Conservation (phyloP, 2,329 filamentous ascomycete species). For the Rugonectria rugulosa region DNA sequence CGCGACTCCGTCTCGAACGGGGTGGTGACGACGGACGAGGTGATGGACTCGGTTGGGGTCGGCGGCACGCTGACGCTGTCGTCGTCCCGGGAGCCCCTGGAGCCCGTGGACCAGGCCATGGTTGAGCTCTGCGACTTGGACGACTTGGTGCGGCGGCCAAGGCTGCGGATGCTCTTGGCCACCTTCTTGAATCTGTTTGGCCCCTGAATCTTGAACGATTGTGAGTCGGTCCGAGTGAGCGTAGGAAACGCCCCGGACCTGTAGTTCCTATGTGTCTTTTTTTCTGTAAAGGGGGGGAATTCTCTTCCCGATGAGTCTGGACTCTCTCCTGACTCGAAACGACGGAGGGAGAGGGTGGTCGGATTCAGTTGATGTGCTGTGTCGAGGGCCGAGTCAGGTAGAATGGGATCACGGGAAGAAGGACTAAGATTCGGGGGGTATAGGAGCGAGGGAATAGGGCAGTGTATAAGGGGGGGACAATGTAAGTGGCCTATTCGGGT, state of each 20-base stretch:
- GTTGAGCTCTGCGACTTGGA: slow-evolving; percentile 14
- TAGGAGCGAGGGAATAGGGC: neutral
- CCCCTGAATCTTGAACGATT: slow-evolving; percentile 11
- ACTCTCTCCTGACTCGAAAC: neutral
- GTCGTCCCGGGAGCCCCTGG: neutral
- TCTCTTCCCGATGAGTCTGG: neutral
- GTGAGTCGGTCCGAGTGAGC: slow-evolving; percentile 4
- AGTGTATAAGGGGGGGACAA: neutral
- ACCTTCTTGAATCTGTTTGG: slow-evolving; percentile 18
- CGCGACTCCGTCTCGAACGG: neutral
- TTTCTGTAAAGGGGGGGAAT: neutral
- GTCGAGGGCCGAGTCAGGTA: too few species aligned
- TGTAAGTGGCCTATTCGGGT: neutral
- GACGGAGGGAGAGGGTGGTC: neutral
- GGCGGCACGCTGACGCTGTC: neutral
- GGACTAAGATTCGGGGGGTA: neutral
- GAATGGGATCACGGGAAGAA: neutral
- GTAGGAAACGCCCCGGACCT: slow-evolving; percentile 10
- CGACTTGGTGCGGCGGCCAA: slow-evolving; percentile 20
- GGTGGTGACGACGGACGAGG: neutral
- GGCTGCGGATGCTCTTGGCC: slow-evolving; percentile 15
- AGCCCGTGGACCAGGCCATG: slow-evolving; percentile 11
- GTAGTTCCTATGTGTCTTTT: neutral
- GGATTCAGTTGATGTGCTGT: too few species aligned
- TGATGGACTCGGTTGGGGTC: neutral